Conservation (phyloP, 2,329 filamentous ascomycete species). For the Thermoascus crustaceus region DNA sequence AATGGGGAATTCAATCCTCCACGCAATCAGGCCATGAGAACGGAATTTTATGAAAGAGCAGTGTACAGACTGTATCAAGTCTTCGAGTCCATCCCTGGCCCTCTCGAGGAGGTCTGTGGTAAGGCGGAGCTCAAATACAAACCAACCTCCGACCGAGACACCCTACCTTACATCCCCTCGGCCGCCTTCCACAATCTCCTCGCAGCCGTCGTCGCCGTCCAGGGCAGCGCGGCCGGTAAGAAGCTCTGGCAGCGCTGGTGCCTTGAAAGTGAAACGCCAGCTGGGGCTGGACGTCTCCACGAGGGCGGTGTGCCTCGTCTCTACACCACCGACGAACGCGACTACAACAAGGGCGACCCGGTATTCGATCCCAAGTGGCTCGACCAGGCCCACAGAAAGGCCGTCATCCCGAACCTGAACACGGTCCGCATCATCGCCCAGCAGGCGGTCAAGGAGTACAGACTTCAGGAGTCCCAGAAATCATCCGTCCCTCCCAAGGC, state of each 20-base stretch:
- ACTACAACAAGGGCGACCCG: slow-evolving; percentile 15
- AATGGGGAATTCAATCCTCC: slow-evolving; percentile 26
- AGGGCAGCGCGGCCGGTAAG: slow-evolving; percentile 42
- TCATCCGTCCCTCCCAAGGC: background rate
- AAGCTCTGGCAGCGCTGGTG: slow-evolving; percentile 44
- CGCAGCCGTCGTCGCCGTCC: slow-evolving; percentile 44
- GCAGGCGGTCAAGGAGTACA: slow-evolving; percentile 24
- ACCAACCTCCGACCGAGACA: slow-evolving; percentile 9
- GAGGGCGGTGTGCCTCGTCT: slow-evolving; percentile 22
- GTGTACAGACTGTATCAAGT: slow-evolving; percentile 23
- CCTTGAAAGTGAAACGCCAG: slow-evolving; percentile 17
- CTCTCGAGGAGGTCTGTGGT: slow-evolving; percentile 20
- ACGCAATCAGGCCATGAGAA: slow-evolving; percentile 9
- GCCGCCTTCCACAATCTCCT: slow-evolving; percentile 47
- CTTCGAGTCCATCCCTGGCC: slow-evolving; percentile 24
- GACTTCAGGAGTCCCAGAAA: slow-evolving; percentile 4
- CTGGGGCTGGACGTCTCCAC: slow-evolving; percentile 13
- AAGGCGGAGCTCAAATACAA: slow-evolving; percentile 13
- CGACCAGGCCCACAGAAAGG: slow-evolving; percentile 17
- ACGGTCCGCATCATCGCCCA: slow-evolving; percentile 31
- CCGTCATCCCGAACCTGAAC: slow-evolving; percentile 25
- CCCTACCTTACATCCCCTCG: slow-evolving; percentile 23
- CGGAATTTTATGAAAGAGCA: slow-evolving; percentile 20
- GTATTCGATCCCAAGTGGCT: slow-evolving; percentile 20
- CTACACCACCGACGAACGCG: slow-evolving; percentile 15